Conservation (phyloP, 2,329 filamentous ascomycete species). For the Pseudocercospora cruenta region DNA sequence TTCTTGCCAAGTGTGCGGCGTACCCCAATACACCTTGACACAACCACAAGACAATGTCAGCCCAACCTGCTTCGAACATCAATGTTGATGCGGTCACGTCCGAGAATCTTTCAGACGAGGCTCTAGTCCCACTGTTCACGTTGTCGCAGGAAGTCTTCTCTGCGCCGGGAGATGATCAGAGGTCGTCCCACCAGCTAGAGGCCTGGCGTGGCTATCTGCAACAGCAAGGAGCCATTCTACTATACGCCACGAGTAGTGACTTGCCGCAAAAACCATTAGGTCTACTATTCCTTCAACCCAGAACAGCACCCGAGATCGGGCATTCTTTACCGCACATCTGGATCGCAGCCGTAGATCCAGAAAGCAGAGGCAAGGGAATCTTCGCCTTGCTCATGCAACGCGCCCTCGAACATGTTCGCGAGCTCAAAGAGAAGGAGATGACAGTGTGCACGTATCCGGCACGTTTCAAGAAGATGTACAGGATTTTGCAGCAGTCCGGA, state of each 20-base stretch:
- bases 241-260: background rate
- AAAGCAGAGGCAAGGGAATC: slow-evolving; percentile 8
- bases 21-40: background rate
- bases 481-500: slow-evolving; percentile 8
- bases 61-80: background rate
- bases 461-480: slow-evolving; percentile 15
- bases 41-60: background rate
- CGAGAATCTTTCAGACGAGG: background rate
- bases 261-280: background rate
- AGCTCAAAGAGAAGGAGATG: background rate
- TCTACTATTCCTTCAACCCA: background rate
- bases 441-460: slow-evolving; percentile 13
- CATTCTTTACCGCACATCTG: slow-evolving; percentile 11
- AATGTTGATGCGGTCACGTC: background rate
- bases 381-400: slow-evolving; percentile 11
- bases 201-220: background rate
- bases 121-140: background rate
- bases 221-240: background rate
- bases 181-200: background rate
- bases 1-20: background rate
- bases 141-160: background rate
- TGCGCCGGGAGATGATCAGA: background rate
- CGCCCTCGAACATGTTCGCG: slow-evolving; percentile 1
- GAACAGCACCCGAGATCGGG: slow-evolving; percentile 12
- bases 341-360: slow-evolving; percentile 12